Evolutionary conservation across 768 basidiomycete species (phyloP).

Genomic region (Hydnomerulius pinastri): DNA sequence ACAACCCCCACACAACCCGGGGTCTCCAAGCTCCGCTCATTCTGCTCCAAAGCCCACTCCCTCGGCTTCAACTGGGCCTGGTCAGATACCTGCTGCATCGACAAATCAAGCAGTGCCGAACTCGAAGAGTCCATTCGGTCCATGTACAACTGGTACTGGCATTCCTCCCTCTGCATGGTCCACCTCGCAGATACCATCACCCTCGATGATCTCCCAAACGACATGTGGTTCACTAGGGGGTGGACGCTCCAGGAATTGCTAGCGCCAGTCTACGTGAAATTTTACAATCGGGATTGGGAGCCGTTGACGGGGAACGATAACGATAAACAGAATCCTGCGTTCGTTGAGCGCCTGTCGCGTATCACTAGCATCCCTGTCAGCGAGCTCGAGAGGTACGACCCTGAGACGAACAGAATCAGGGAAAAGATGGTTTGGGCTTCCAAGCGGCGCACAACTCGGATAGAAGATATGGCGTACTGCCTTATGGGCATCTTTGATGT

Average conservation of each 20-base stretch:
- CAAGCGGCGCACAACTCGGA: constrained; percentile 13
- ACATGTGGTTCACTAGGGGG: neutral
- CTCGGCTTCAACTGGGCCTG: constrained; percentile 5
- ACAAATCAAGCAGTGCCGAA: constrained; percentile 16
- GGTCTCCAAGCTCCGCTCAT: neutral
- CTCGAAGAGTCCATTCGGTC: constrained; percentile 19
- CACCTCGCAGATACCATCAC: constrained; percentile 6
- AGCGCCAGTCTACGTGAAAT: neutral
- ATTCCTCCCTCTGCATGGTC: constrained; percentile 9
- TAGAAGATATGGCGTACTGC: constrained; percentile 7
- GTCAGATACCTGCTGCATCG: constrained; percentile 16
- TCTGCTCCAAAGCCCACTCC: neutral
- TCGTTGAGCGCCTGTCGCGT: neutral
- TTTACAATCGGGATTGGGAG: too few relatives aligned
- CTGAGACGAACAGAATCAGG: constrained; percentile 1
- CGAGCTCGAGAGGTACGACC: constrained; percentile 1
- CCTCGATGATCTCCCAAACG: neutral
- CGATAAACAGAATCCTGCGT: neutral
- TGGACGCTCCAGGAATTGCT: constrained; percentile 4
- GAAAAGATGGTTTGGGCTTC: constrained; percentile 18
- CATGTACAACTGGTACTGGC: constrained; percentile 19
- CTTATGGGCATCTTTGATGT: constrained; percentile 7
- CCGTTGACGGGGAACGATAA: neutral
- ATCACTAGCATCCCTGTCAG: constrained; percentile 2
- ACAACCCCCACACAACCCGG: neutral